Base-by-base conservation (phyloP, 2,329 filamentous ascomycete genomes). In the Fusarium nematophilum region DNA sequence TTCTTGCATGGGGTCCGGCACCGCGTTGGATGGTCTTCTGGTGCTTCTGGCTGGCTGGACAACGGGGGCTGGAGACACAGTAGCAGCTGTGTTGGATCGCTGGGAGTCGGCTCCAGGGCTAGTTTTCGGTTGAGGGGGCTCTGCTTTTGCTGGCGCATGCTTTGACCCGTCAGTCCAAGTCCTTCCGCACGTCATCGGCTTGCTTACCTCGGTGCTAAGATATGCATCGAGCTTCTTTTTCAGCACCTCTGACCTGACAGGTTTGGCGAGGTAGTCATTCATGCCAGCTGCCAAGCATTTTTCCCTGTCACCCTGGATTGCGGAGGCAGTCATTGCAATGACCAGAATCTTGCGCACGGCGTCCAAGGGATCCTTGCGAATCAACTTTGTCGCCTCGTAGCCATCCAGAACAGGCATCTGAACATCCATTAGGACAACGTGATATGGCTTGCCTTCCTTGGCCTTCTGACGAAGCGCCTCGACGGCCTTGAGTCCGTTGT, bases 221-320 rank as follows among this genome's bases (percentile, higher is more conserved):
- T 87, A 87, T 3, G 80, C 79, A 36, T 86, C 83, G 55, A 98
- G 79, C 78, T 97, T 94, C 70, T 88, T 88, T 76, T 92, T 95
- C 48, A 98, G 80, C 33, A 96, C 88, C 39, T 93, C 90, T 4
- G 91, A 92, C 57, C 93, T 86, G n/a, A 98, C 94, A 1, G 94
- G 94, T 73, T 98, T 98, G 13, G 94, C 93, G 1, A 97, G 85
- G 69, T 97, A 98, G 70, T 97, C 95, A 74, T 97, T 97, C 94
- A 98, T 98, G 37, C 94, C 94, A 1, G 92, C 92, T 43, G 93
- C 92, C n/a, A 97, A 79, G 67, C 94, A 97, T 77, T 96, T 97
- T 73, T 98, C 94, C 40, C 93, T 84, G 72, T 98, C 94, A 14
- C 94, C 94, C 72, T 95, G 91, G 58, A 98, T 98, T 3, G 94